Base-by-base conservation (phyloP, 1,284 basidiomycete genomes). In the Microbotryomycetes sp. region DNA sequence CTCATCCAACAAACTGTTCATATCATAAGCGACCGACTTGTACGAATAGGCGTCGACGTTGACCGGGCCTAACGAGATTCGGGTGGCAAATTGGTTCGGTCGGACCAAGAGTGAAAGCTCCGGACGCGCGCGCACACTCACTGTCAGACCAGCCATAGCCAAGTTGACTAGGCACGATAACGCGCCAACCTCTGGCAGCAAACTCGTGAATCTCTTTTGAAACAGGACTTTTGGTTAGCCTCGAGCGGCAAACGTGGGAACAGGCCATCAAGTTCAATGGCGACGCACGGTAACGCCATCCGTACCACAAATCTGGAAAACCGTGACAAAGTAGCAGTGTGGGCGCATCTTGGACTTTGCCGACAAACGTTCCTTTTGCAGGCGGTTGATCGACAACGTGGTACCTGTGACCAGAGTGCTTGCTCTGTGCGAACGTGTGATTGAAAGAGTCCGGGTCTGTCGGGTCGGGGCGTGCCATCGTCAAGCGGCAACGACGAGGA, bases 251-350 rank as follows among this genome's bases (percentile, higher is more conserved):
- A 41, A 41, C 18, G 18, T 11, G 35, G 9, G 11, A 41, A 18
- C 35, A 41, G 18, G 18, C 35, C 35, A 41, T 11, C 18, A 9
- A 41, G 9, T 41, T 41, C 11, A 41, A 11, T 41, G 35, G 9
- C 35, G 35, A 41, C 35, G 9, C 35, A 41, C 64, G 64, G 46
- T 65, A 65, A 13, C 60, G 54, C 60, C 60, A 60, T 2, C 62
- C 68, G 59, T 52, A 65, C 68, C 68, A 70, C 16, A 66, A 46
- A 31, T 70, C 68, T 15, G 68, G 68, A 45, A 66, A 70, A 9
- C 68, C 68, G 31, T 70, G 68, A 16, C 57, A 52, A 30, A 70
- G 31, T 9, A 70, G 29, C 15, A 67, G 31, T 11, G 61, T 69
- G n/a, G 64, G 60, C n/a, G 56, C 54, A 2, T 29, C 26, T 26